These are phyloP conservation scores for Tylopilus orsonianus DNA, from an alignment of 1,284 basidiomycete genomes.

Conservation along the genomic window DNA sequence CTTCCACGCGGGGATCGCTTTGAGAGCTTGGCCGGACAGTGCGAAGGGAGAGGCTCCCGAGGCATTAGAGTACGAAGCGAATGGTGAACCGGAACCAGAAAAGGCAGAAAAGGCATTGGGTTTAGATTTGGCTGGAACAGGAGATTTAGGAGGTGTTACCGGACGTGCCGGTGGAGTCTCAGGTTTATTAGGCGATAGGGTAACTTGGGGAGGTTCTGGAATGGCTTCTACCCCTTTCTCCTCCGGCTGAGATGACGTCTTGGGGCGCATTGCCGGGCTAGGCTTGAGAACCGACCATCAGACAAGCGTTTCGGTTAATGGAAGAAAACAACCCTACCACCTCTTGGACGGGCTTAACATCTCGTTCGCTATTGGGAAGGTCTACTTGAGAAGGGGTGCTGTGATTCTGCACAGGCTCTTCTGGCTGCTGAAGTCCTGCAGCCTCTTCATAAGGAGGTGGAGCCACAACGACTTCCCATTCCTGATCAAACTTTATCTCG, in stretches of 20 bases:
- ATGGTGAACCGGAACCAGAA: slow-evolving; percentile 43
- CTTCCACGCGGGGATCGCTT: slow-evolving; percentile 28
- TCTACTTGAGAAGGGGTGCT: slow-evolving; percentile 2
- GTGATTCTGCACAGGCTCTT: slow-evolving; percentile 13
- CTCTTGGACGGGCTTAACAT: slow-evolving; percentile 11
- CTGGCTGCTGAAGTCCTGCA: slow-evolving; percentile 10
- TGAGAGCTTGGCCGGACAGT: slow-evolving; percentile 15
- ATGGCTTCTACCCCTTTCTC: slow-evolving; percentile 19
- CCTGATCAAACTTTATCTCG: slow-evolving; percentile 25
- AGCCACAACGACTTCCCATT: slow-evolving; percentile 33
- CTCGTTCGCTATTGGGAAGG: slow-evolving; percentile 1
- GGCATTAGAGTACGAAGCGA: slow-evolving; percentile 33
- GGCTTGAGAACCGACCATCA: slow-evolving; percentile 18
- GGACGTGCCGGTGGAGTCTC: slow-evolving; percentile 10
- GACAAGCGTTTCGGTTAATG: slow-evolving; percentile 3
- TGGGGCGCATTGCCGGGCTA: slow-evolving; percentile 2
- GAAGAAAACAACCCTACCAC: slow-evolving; percentile 18
- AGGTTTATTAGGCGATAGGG: slow-evolving; percentile 13
- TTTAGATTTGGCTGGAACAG: slow-evolving; percentile 6
- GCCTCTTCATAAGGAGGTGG: slow-evolving; percentile 32
- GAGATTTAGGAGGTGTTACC: slow-evolving; percentile 19
- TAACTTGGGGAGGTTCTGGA: slow-evolving; percentile 9
- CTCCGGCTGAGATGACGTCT: slow-evolving; percentile 2
- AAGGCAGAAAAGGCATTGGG: slow-evolving; percentile 44
- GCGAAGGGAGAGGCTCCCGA: slow-evolving; percentile 30